phyloP scores from a whole-genome alignment of 2,329 filamentous ascomycete species.

The Ilyonectria robusta region DNA sequence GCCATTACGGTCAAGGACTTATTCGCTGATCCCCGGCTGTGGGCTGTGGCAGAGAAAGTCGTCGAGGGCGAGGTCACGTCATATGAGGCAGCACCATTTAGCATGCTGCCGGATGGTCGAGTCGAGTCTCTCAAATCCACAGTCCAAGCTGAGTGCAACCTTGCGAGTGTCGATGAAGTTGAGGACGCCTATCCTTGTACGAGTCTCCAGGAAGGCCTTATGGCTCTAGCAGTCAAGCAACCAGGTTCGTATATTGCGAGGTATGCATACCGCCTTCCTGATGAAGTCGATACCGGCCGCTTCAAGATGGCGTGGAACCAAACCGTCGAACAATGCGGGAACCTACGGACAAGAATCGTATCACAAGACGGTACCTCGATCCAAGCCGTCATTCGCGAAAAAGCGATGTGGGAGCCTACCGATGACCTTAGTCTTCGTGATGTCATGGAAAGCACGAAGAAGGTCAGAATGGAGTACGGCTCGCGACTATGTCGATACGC shows the following conservation, averaged over 20 bases:
- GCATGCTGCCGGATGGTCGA: not conserved
- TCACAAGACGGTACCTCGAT: not conserved
- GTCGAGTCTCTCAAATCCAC: not conserved
- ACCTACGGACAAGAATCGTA: slow-evolving; percentile 9
- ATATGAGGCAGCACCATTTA: not conserved
- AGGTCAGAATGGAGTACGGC: slow-evolving; percentile 13
- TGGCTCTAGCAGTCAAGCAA: slow-evolving; percentile 17
- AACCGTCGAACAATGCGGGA: slow-evolving; percentile 1
- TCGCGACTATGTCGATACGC: slow-evolving; percentile 4
- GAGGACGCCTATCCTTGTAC: slow-evolving; percentile 11
- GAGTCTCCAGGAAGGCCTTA: slow-evolving; percentile 19
- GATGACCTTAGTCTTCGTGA: not conserved
- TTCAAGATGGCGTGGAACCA: slow-evolving; percentile 7
- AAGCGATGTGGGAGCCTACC: slow-evolving; percentile 8
- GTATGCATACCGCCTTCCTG: slow-evolving; percentile 4
- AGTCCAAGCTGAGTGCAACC: not conserved
- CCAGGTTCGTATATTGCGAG: slow-evolving; percentile 14
- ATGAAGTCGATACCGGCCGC: not conserved
- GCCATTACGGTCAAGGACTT: slow-evolving; percentile 19
- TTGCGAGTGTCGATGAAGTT: not conserved
- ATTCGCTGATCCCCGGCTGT: slow-evolving; percentile 15
- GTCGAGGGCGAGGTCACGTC: not conserved
- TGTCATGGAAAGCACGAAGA: not conserved
- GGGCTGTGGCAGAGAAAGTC: not conserved
- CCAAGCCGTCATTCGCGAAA: slow-evolving; percentile 6